These are phyloP conservation scores for Trichophyton rubrum DNA, from an alignment of 2,329 filamentous ascomycete species.

Conservation along the genomic window DNA sequence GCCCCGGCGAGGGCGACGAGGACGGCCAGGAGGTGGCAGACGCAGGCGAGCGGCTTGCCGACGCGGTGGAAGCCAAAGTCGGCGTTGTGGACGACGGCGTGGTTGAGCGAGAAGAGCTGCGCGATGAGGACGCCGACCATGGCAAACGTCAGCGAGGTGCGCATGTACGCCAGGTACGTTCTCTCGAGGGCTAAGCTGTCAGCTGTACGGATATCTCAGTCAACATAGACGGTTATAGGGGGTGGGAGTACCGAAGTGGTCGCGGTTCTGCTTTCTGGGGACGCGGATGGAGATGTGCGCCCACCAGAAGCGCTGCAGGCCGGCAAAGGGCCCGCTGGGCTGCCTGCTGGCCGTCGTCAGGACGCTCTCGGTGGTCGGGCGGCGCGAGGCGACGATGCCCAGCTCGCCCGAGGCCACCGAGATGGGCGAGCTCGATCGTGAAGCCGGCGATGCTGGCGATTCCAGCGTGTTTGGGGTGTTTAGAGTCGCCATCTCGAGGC, in stretches of 20 bases:
- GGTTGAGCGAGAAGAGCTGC: slow-evolving; percentile 54
- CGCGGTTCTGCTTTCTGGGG: slow-evolving; percentile 29
- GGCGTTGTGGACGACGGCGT: slow-evolving; percentile 30
- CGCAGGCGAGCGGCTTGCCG: slow-evolving; percentile 45
- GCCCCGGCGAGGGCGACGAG: slow-evolving; percentile 38
- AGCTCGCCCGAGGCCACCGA: slow-evolving; percentile 13
- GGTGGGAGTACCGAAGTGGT: slow-evolving; percentile 32
- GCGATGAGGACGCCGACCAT: slow-evolving; percentile 54
- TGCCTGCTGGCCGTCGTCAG: slow-evolving; percentile 4
- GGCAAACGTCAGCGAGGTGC: slow-evolving; percentile 56
- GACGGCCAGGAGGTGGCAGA: slow-evolving; percentile 38
- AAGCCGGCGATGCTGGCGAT: neutral
- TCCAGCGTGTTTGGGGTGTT: neutral
- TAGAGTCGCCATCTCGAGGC: too few relatives aligned
- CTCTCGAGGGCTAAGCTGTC: slow-evolving; percentile 62
- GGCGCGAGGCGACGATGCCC: slow-evolving; percentile 9
- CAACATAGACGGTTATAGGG: too few relatives aligned
- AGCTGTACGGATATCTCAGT: too few relatives aligned
- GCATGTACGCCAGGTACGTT: slow-evolving; percentile 61
- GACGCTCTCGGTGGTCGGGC: slow-evolving; percentile 8
- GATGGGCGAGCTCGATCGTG: slow-evolving; percentile 8
- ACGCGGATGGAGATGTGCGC: slow-evolving; percentile 37
- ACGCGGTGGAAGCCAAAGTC: slow-evolving; percentile 48
- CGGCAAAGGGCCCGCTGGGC: slow-evolving; percentile 44
- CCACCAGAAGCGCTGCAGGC: slow-evolving; percentile 69